Evolutionary conservation across 768 basidiomycete species (phyloP).

Genomic region (Wakefieldia striispora): DNA sequence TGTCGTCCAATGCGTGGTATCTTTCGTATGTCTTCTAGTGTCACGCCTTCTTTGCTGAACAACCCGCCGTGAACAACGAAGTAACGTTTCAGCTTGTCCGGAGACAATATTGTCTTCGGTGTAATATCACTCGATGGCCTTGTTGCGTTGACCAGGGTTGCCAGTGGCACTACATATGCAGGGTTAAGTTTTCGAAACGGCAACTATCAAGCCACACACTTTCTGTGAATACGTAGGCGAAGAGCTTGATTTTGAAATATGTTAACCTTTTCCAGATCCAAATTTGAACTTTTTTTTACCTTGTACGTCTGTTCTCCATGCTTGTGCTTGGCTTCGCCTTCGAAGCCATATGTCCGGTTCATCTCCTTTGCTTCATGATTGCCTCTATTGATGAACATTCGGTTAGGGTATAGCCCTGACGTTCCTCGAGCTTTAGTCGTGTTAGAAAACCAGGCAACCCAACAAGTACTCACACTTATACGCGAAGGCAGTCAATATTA

Average conservation of each 20-base stretch:
- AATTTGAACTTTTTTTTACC: constrained; percentile 36
- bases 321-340: constrained; percentile 95
- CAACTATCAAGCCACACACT: constrained; percentile 44
- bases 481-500: constrained; percentile 89
- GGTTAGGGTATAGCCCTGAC: constrained; percentile 85
- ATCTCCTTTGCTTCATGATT: constrained; percentile 98
- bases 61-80: constrained; percentile 96
- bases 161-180: constrained; percentile 71
- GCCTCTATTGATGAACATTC: constrained; percentile 91
- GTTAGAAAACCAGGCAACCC: background rate
- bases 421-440: constrained; percentile 7
- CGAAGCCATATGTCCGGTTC: constrained; percentile 93
- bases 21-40: constrained; percentile 87
- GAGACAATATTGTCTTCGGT: constrained; percentile 67
- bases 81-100: constrained; percentile 81
- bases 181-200: constrained; percentile 5
- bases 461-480: constrained; percentile 73
- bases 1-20: constrained; percentile 85
- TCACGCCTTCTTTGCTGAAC: constrained; percentile 94
- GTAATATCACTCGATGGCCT: constrained; percentile 44
- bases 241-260: constrained; percentile 51
- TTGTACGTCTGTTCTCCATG: constrained; percentile 95
- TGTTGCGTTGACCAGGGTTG: constrained; percentile 79
- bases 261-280: background rate
- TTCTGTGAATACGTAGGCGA: constrained; percentile 90